Evolutionary conservation across 805 yeast species (phyloP).

Genomic region (Starmerella riodocensis): DNA sequence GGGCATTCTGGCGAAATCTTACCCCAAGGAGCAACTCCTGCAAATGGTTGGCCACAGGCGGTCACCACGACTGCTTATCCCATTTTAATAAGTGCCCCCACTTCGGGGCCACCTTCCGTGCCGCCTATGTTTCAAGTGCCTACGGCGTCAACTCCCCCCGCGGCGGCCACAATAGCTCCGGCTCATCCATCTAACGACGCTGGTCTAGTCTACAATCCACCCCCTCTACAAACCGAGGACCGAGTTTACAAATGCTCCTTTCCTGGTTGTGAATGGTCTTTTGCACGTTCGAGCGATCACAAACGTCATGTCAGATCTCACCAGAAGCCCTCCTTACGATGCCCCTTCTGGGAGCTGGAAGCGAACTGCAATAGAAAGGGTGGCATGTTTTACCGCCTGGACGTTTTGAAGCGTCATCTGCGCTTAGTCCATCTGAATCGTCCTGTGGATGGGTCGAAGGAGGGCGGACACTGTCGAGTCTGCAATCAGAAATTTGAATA

Average conservation of each 20-base stretch:
- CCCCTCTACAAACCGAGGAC: neutral
- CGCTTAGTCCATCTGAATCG: conserved; percentile 53
- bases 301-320: conserved; percentile 58
- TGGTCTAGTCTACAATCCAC: neutral
- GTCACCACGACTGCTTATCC: neutral
- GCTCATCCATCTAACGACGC: neutral
- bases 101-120: neutral
- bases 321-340: conserved; percentile 49
- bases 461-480: conserved; percentile 54
- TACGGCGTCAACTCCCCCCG: neutral
- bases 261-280: conserved; percentile 51
- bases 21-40: no score
- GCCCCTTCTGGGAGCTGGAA: conserved; percentile 60
- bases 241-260: conserved; percentile 26
- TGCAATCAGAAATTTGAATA: conserved; percentile 46
- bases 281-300: conserved; percentile 54
- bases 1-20: no score
- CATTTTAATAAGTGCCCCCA: neutral
- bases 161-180: no score
- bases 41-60: no score
- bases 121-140: no score
- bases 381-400: conserved; percentile 61
- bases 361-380: conserved; percentile 65
- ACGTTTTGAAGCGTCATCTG: conserved; percentile 61
- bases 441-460: conserved; percentile 30